phyloP scores from a whole-genome alignment of 2,329 filamentous ascomycete species.

The Coniosporium tulheliwenetii region DNA sequence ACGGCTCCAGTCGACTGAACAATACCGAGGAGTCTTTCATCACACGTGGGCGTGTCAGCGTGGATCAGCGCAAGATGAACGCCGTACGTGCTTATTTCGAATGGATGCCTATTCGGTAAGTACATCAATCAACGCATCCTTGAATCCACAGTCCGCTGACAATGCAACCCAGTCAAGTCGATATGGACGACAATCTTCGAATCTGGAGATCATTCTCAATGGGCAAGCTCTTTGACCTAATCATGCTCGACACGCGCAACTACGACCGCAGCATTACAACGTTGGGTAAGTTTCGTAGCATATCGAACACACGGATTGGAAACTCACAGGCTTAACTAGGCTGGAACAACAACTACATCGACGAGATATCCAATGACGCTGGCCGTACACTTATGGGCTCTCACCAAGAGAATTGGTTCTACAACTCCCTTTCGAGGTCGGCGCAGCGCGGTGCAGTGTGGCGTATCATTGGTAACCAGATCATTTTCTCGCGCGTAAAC shows the following conservation, averaged over 20 bases:
- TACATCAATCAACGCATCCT: conserved; percentile 12
- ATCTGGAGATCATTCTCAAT: conserved; percentile 54
- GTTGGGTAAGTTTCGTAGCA: conserved; percentile 7
- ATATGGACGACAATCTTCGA: conserved; percentile 53
- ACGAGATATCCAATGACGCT: conserved; percentile 48
- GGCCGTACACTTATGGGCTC: conserved; percentile 55
- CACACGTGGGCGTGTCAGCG: conserved; percentile 40
- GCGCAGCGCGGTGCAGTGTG: conserved; percentile 51
- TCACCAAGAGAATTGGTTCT: conserved; percentile 63
- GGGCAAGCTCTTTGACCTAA: conserved; percentile 48
- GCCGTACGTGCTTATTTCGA: conserved; percentile 57
- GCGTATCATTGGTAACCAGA: conserved; percentile 57
- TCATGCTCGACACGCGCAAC: conserved; percentile 54
- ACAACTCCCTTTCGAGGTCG: conserved; percentile 27
- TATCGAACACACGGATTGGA: too few relatives aligned
- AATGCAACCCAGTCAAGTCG: conserved; percentile 31
- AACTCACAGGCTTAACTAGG: conserved; percentile 18
- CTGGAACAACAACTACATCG: conserved; percentile 34
- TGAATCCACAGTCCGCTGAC: conserved; percentile 1
- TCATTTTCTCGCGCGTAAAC: conserved; percentile 11
- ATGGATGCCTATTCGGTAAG: conserved; percentile 42
- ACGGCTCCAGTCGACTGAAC: conserved; percentile 43
- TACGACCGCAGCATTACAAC: conserved; percentile 53
- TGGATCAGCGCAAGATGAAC: conserved; percentile 59
- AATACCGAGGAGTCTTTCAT: conserved; percentile 54